Base-by-base conservation (phyloP, 495 filamentous ascomycete species). In the Penicillium flavigenum region DNA sequence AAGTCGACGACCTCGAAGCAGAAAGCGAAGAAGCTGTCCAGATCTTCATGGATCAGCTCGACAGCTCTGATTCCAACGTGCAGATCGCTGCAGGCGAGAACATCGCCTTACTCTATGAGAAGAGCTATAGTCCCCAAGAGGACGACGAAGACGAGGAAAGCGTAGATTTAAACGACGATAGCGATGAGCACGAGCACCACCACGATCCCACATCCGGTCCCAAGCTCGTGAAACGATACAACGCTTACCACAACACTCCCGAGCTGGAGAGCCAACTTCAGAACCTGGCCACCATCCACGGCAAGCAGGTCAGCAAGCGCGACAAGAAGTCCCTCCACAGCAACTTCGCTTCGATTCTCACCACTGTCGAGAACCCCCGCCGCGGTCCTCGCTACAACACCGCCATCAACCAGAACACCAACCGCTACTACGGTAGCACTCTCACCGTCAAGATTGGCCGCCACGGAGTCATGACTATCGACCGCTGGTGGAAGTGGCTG, bases 401-500 rank as follows among this genome's bases (percentile, higher is more conserved):
- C 19, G 89, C 90, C 36, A 81, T 91, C 52, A 80, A 88, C 57
- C 79, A 87, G n/a, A 85, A 89, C 26, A 87, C 83, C 0, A 87
- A 88, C 41, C 78, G 79, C 19, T 83, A 87, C 54, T 90, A 90
- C 62, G 92, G 92, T 19, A 89, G 86, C 60, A 82, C 91, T 20
- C 76, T 94, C 72, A 88, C 81, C 14, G 82, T 96, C 36, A 84
- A 86, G 56, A 84, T 96, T 34, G 84, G 90, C 56, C 81, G 83
- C 26, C 82, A 83, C 56, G 85, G 87, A 6, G 78, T 85, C 39
- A 84, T 96, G 79, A 81, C 81, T 56, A 91, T 98, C 53, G 90
- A 97, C 64, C 85, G 83, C 39, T 98, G 93, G 93, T 94, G 90
- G 81, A 92, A 96, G 62, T 81, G 93, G 60, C 80, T 89, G 61